These are phyloP conservation scores for Onygena corvina DNA, from an alignment of 2,329 filamentous ascomycete genomes.

Conservation along the genomic window DNA sequence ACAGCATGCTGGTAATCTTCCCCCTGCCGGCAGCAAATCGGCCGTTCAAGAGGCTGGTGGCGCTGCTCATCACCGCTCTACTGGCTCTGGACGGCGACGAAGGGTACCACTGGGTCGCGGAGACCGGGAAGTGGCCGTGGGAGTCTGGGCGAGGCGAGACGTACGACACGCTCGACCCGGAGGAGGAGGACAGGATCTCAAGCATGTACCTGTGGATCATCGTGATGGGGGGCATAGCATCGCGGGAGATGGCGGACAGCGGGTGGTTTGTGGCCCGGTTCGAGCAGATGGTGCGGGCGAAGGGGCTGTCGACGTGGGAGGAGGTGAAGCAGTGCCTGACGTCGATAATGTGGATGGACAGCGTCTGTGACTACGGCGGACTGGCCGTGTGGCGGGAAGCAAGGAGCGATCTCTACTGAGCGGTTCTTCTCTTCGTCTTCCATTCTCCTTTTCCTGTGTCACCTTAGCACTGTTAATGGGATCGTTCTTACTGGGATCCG, in stretches of 20 bases:
- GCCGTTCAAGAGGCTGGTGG: constrained; percentile 24
- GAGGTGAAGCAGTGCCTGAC: constrained; percentile 20
- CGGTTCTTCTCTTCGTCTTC: not conserved
- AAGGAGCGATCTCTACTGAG: not conserved
- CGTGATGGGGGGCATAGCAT: constrained; percentile 30
- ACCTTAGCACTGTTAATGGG: not conserved
- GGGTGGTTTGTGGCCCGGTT: constrained; percentile 26
- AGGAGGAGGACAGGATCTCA: not conserved
- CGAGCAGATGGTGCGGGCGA: constrained; percentile 15
- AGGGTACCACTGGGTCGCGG: constrained; percentile 19
- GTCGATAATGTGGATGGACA: constrained; percentile 27
- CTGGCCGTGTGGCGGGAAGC: constrained; percentile 22
- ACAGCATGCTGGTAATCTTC: constrained; percentile 30
- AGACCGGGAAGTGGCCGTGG: constrained; percentile 3
- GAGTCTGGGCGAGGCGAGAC: not conserved
- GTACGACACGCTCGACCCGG: not conserved
- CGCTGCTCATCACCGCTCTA: constrained; percentile 21
- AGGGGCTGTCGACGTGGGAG: constrained; percentile 19
- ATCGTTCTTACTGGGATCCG: not conserved
- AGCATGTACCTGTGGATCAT: constrained; percentile 27
- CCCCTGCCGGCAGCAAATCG: constrained; percentile 30
- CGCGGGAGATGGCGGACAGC: constrained; percentile 22
- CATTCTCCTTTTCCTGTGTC: not conserved
- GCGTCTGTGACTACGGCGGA: constrained; percentile 25
- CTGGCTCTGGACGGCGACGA: constrained; percentile 14